Evolutionary conservation across 805 yeast genomes (phyloP), one percentile per base, ranked within the genome.

Genomic region (Isabelozyma rhagii): DNA sequence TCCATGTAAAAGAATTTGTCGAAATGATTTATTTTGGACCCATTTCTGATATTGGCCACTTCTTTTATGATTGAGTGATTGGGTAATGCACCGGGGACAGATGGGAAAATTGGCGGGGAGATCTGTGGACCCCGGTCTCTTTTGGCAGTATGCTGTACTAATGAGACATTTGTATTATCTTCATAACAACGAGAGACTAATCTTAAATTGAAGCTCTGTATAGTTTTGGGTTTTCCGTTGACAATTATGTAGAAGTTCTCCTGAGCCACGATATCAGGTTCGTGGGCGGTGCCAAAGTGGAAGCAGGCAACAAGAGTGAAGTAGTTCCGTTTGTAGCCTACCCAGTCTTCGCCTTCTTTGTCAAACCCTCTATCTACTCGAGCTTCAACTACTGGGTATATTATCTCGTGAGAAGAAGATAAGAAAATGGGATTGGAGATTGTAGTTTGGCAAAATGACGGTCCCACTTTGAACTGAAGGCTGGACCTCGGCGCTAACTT

Each of bases 111-210:
- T 1, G 82, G 81, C 0, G 92, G 90, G 3, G 72, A 58, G 50
- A 75, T 72, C 60, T 83, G 89, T 0, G 89, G 90, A 0, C 90
- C 91, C 52, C 78, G 73, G 55, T 86, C 91, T 52, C 93, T 69
- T 62, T 86, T 86, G 0, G 92, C 85, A 0, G 91, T 86, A 58
- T 84, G 90, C 56, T 86, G 90, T 13, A 85, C 77, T 46, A 85
- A 66, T 15, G 62, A 68, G 8, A 82, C 78, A 11, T 68, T 67
- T 0, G 69, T 59, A 27, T 67, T 71, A 45, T 79, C 83, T 39
- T 83, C 86, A 41, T 73, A 72, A 53, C 82, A 80, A 52, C 68
- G 77, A 1, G 88, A 77, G 6, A 71, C 71, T 41, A 85, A 68
- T 36, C 79, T 63, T 8, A 85, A 63, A 0, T 82, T 84, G 64